Evolutionary conservation across 73 alveolate genomes (phyloP).

Genomic region (Paramecium sexaurelia): DNA sequence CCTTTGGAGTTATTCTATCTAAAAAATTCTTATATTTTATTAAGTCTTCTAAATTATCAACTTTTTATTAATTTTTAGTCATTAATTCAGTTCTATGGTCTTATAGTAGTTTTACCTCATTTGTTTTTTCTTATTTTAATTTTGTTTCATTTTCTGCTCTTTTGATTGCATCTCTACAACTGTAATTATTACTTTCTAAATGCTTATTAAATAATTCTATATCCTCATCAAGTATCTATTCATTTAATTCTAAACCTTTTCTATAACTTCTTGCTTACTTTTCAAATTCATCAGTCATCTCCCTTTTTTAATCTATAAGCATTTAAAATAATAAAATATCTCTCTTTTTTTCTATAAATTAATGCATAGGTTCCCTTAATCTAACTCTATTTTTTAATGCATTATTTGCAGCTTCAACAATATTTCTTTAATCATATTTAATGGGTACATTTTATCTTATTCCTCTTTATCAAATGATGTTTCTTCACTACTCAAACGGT

Average conservation of each 20-base stretch:
- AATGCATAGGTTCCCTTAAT: constrained; percentile 62
- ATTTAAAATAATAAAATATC: constrained; percentile 61
- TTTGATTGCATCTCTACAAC: constrained; percentile 62
- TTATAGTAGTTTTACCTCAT: constrained; percentile 45
- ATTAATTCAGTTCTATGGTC: constrained; percentile 45
- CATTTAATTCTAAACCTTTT: constrained; percentile 59
- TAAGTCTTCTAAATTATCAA: constrained; percentile 52
- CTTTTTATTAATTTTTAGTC: constrained; percentile 48
- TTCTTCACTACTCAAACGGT: constrained; percentile 30
- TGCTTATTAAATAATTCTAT: constrained; percentile 51
- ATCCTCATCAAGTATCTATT: constrained; percentile 61
- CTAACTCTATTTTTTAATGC: constrained; percentile 64
- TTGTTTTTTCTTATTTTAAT: constrained; percentile 28
- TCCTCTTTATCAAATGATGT: constrained; percentile 10
- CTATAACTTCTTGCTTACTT: constrained; percentile 45
- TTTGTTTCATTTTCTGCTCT: constrained; percentile 64
- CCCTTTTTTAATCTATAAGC: constrained; percentile 60
- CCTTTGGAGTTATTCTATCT: constrained; percentile 64
- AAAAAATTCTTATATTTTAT: constrained; percentile 51
- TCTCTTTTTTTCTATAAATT: constrained; percentile 59
- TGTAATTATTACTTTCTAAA: constrained; percentile 54
- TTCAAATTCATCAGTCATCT: constrained; percentile 55
- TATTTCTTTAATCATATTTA: constrained; percentile 13
- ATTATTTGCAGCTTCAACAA: constrained; percentile 56
- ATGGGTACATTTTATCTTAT: neutral